Evolutionary conservation across 352 stramenopile genomes (phyloP).

Genomic region (Phytophthora melonis): DNA sequence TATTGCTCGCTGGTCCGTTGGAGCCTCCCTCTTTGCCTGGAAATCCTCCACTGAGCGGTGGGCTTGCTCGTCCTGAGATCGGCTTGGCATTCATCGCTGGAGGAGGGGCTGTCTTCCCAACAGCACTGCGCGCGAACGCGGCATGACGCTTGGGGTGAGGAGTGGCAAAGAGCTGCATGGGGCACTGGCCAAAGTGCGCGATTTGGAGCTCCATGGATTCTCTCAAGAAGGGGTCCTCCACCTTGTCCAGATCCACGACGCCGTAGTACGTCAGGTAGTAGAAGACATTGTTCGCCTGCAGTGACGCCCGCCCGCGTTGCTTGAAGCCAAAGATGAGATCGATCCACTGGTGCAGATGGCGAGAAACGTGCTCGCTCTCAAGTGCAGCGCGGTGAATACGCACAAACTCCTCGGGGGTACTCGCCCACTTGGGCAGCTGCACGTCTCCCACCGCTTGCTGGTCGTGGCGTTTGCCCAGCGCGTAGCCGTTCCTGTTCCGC

Average conservation of each 20-base stretch:
- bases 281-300: conserved; percentile 98
- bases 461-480: conserved; percentile 93
- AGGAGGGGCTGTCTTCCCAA: conserved; percentile 23
- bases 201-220: conserved; percentile 98
- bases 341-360: conserved; percentile 98
- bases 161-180: conserved; percentile 93
- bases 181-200: conserved; percentile 98
- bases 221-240: conserved; percentile 94
- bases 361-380: conserved; percentile 98
- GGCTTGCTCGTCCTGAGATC: conserved; percentile 25
- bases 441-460: conserved; percentile 93
- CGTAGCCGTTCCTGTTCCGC: conserved; percentile 96
- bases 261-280: conserved; percentile 94
- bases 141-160: conserved; percentile 76
- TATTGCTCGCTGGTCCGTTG: conserved; percentile 28
- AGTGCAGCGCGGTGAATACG: conserved; percentile 95
- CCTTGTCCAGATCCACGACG: conserved; percentile 97
- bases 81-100: conserved; percentile 13
- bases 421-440: conserved; percentile 97
- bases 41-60: conserved; percentile 16
- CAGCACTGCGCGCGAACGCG: conserved; percentile 36
- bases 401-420: conserved; percentile 96
- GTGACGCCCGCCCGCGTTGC: conserved; percentile 94
- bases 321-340: conserved; percentile 99
- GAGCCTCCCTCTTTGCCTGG: conserved; percentile 11